phyloP scores from a whole-genome alignment of 805 yeast species.

The Clavispora vitiphila region DNA sequence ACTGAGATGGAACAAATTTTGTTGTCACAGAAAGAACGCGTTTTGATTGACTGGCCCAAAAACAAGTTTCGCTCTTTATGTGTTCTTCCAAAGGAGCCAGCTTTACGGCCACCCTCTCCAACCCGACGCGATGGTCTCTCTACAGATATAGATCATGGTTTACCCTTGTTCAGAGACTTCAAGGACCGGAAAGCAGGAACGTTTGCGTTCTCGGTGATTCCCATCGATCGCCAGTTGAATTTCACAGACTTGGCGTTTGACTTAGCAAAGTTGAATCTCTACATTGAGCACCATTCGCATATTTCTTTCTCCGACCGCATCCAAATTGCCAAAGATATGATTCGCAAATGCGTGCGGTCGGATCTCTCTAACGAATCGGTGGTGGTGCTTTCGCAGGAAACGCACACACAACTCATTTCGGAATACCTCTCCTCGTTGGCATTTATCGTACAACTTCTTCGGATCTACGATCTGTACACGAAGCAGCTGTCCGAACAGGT shows the following conservation, averaged over 20 bases:
- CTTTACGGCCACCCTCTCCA: slow-evolving; percentile 19
- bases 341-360: slow-evolving; percentile 10
- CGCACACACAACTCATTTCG: slow-evolving; percentile 40
- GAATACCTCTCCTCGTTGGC: slow-evolving; percentile 50
- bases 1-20: slow-evolving; percentile 38
- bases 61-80: slow-evolving; percentile 62
- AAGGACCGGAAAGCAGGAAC: slow-evolving; percentile 17
- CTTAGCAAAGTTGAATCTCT: slow-evolving; percentile 47
- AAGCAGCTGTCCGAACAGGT: slow-evolving; percentile 9
- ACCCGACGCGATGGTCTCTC: slow-evolving; percentile 10
- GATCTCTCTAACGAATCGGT: neutral
- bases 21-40: slow-evolving; percentile 56
- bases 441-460: slow-evolving; percentile 57
- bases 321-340: slow-evolving; percentile 33
- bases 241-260: slow-evolving; percentile 16
- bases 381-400: slow-evolving; percentile 22
- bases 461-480: slow-evolving; percentile 45
- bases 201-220: slow-evolving; percentile 20
- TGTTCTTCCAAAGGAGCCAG: slow-evolving; percentile 48
- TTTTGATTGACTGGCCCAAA: slow-evolving; percentile 60
- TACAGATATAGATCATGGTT: slow-evolving; percentile 3
- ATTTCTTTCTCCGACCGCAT: slow-evolving; percentile 31
- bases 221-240: slow-evolving; percentile 12
- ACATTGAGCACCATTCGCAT: slow-evolving; percentile 47
- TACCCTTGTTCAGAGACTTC: slow-evolving; percentile 20